Base-by-base conservation (phyloP, 345 rosid species). In the Syzygium aqueum region DNA sequence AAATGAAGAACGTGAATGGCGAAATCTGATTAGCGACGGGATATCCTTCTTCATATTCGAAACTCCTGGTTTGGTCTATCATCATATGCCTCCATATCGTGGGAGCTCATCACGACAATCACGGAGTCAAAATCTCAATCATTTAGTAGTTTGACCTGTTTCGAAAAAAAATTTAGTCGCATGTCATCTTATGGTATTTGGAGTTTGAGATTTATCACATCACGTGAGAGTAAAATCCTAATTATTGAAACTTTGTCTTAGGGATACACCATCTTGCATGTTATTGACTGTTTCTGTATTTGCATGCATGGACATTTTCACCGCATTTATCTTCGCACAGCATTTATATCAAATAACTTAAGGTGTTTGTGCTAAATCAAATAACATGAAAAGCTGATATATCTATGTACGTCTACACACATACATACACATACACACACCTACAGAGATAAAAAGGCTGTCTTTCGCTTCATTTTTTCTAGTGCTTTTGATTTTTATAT, bases 191-290 rank as follows among this genome's bases (percentile, higher is more conserved):
- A n/a, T 13, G 15, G 33, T 28, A n/a, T n/a, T 13, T 61, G 9
- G 14, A 61, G 73, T 6, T n/a, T 61, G 2, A n/a, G 9, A 14
- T 61, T 61, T 6, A n/a, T 61, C 73, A 12, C 73, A 61, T 61
- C 17, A 0, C 11, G 37, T n/a, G 73, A 13, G 73, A 61, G 17
- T 6, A 61, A 61, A 6, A 6, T 61, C 8, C 4, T n/a, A 0
- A 61, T 61, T 27, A 27, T 12, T 2, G 2, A 2, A 59, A 5
- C 7, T 25, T 27, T 0, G 2, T 27, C 27, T 59, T 7, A 0
- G 6, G 12, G 30, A 59, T 59, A 59, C 30, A 59, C 30, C 5
- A 12, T 59, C 16, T 27, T 27, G 65, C 28, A 59, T 59, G 30
- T 14, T 1, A 3, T 5, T 0, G 3, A 59, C 65, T 59, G 11